A percentile compares a stretch with the other conserved stretches of the same genome.
Conservation (phyloP, 2,329 filamentous ascomycete genomes). For the Paramyrothecium sp. region DNA sequence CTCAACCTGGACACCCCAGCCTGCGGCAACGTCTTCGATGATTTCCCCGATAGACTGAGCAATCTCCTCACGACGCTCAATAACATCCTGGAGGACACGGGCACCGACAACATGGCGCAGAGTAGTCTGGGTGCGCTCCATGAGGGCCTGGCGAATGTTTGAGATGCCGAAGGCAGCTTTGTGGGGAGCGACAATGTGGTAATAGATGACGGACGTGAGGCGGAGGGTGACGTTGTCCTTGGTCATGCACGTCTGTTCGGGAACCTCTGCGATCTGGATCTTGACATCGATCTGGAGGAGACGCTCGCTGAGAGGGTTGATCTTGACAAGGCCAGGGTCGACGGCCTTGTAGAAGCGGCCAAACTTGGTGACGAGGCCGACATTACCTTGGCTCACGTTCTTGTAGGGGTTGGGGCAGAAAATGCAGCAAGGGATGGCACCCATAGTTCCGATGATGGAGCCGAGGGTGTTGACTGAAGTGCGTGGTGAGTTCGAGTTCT, state of each 20-base stretch:
- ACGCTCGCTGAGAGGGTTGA: slow-evolving; percentile 91
- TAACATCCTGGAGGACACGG: slow-evolving; percentile 93
- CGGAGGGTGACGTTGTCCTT: slow-evolving; percentile 97
- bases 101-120: slow-evolving; percentile 95
- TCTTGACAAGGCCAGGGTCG: slow-evolving; percentile 93
- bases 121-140: slow-evolving; percentile 97
- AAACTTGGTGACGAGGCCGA: slow-evolving; percentile 94
- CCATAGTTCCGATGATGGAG: slow-evolving; percentile 69
- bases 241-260: slow-evolving; percentile 97
- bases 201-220: slow-evolving; percentile 97
- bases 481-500: slow-evolving; percentile 2
- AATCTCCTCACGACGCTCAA: slow-evolving; percentile 96
- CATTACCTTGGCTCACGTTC: slow-evolving; percentile 86
- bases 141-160: slow-evolving; percentile 91
- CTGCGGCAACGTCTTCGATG: slow-evolving; percentile 89
- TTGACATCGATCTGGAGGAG: slow-evolving; percentile 96
- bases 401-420: slow-evolving; percentile 96
- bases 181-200: slow-evolving; percentile 93
- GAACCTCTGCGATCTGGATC: slow-evolving; percentile 97
- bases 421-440: slow-evolving; percentile 88
- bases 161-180: slow-evolving; percentile 96
- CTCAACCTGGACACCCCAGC: slow-evolving; percentile 96
- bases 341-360: slow-evolving; percentile 93
- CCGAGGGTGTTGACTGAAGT: slow-evolving; percentile 71
- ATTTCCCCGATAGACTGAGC: slow-evolving; percentile 94